Percentiles rank a stretch among this genome's conserved stretches.
Evolutionary conservation across 2,329 filamentous ascomycete species (phyloP).

Genomic region (Penicillium sclerotiorum): DNA sequence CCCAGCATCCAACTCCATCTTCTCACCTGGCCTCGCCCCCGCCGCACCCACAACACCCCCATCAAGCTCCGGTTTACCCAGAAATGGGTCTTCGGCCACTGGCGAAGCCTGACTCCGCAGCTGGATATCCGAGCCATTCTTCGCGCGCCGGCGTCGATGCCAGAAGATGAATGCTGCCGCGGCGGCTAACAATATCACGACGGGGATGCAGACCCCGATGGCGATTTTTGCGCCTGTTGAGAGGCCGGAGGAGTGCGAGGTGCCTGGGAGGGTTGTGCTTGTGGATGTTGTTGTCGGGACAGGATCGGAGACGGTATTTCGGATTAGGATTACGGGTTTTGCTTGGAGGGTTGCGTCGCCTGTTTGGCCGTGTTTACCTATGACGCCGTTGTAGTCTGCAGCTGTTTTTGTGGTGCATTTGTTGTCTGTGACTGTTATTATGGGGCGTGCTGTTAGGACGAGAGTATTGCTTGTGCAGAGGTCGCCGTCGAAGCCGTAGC

Average conservation of each 20-base stretch:
- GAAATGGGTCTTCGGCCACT: not conserved
- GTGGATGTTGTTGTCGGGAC: not conserved
- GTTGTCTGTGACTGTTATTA: not conserved
- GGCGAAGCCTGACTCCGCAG: not conserved
- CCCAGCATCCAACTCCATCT: constrained; percentile 8
- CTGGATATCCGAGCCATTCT: not conserved
- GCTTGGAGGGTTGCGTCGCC: constrained; percentile 12
- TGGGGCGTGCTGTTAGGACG: not conserved
- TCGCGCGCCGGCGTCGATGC: constrained; percentile 5
- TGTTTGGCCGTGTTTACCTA: not conserved
- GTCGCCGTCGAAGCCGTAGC: constrained; percentile 5
- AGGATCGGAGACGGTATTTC: constrained; percentile 5
- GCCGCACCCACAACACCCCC: not conserved
- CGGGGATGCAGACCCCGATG: constrained; percentile 27
- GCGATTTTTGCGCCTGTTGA: constrained; percentile 32
- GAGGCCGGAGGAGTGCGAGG: constrained; percentile 18
- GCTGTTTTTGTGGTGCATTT: constrained; percentile 7
- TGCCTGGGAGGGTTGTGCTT: not conserved
- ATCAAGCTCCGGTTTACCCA: constrained; percentile 16
- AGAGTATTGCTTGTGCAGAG: constrained; percentile 5
- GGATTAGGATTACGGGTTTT: constrained; percentile 11
- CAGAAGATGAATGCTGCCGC: constrained; percentile 21
- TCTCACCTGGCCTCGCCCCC: not conserved
- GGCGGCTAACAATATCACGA: constrained; percentile 19
- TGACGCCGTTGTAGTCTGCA: constrained; percentile 6